These are phyloP conservation scores for Salix exigua DNA, from an alignment of 345 rosid species.

Conservation along the genomic window DNA sequence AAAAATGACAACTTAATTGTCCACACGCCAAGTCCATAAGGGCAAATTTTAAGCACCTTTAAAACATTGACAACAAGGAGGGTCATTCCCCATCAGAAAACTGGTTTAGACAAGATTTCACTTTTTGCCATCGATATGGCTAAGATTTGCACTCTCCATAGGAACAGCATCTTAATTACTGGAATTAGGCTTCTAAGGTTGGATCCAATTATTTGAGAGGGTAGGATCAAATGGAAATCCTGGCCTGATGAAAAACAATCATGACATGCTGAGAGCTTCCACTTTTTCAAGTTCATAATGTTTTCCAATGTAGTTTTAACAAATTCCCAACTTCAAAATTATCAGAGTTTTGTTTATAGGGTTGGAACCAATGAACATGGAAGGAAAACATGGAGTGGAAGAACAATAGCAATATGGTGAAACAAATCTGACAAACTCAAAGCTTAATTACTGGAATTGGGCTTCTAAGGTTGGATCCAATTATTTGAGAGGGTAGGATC, in stretches of 20 bases:
- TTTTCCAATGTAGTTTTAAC: background rate
- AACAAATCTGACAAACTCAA: background rate
- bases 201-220: background rate
- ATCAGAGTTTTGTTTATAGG: background rate
- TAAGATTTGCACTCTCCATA: background rate
- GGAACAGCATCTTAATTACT: background rate
- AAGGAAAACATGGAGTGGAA: background rate
- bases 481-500: background rate
- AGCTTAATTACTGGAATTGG: background rate
- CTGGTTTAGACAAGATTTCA: background rate
- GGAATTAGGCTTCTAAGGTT: background rate
- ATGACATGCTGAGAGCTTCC: background rate
- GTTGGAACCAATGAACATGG: background rate
- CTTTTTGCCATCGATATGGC: background rate
- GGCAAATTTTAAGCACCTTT: constrained; percentile 7
- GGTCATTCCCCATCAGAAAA: background rate
- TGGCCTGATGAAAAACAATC: background rate
- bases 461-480: background rate
- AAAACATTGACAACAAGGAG: background rate
- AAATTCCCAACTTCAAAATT: background rate
- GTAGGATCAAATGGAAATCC: background rate
- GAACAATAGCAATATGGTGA: background rate
- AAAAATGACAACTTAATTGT: background rate
- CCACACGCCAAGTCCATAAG: background rate
- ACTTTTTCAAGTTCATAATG: background rate